A percentile compares a stretch with the other conserved stretches of the same genome.
Conservation (phyloP, 2,329 filamentous ascomycete species). For the Epichloe baconii region DNA sequence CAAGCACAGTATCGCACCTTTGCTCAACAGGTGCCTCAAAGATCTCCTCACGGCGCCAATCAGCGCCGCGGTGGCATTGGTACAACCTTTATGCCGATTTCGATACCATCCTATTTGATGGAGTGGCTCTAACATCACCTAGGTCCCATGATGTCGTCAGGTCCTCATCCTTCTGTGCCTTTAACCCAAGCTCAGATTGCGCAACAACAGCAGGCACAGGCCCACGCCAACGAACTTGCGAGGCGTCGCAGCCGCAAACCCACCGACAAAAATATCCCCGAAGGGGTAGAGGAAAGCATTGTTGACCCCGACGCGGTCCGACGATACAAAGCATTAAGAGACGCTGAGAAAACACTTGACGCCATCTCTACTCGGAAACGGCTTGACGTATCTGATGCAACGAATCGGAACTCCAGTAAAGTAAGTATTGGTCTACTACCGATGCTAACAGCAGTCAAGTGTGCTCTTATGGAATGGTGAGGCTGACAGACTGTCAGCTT, state of each 20-base stretch:
- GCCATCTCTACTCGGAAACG: slow-evolving; percentile 90
- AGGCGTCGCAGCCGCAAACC: slow-evolving; percentile 79
- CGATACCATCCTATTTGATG: neutral
- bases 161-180: slow-evolving; percentile 36
- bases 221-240: slow-evolving; percentile 49
- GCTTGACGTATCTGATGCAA: slow-evolving; percentile 50
- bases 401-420: slow-evolving; percentile 49
- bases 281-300: slow-evolving; percentile 71
- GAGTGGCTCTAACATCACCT: slow-evolving; percentile 7
- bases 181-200: slow-evolving; percentile 41
- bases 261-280: slow-evolving; percentile 88
- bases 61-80: slow-evolving; percentile 41
- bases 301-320: slow-evolving; percentile 65
- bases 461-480: neutral
- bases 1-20: slow-evolving; percentile 40
- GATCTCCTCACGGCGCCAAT: slow-evolving; percentile 33
- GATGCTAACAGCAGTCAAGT: neutral
- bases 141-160: slow-evolving; percentile 45
- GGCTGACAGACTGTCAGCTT: slow-evolving; percentile 32
- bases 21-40: slow-evolving; percentile 36
- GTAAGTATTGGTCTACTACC: slow-evolving; percentile 20
- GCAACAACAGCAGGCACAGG: slow-evolving; percentile 37
- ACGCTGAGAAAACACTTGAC: slow-evolving; percentile 79
- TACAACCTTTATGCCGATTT: slow-evolving; percentile 17
- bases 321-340: slow-evolving; percentile 72